Base-by-base conservation (phyloP, 805 yeast species). In the Debaryomyces hansenii region DNA sequence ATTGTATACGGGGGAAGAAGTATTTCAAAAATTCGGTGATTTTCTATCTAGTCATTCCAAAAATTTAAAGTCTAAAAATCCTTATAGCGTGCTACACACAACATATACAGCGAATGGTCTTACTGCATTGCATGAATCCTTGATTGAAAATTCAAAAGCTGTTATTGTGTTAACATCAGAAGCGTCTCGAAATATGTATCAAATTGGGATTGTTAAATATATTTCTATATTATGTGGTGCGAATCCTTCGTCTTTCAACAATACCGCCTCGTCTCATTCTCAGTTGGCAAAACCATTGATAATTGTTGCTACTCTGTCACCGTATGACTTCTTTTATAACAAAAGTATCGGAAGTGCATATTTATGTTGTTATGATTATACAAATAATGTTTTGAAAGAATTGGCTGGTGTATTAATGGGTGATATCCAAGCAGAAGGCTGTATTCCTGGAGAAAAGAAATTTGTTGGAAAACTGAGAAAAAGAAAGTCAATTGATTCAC, bases 341-440 rank as follows among this genome's bases (percentile, higher is more conserved):
- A 74, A 75, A 41, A 72, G 73, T 37, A 75, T 81, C 27, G 83
- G 82, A 1, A 74, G 81, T 40, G 74, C 82, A 1, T 82, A 82
- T 56, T 60, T 82, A 40, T 82, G 86, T 55, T 76, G 83, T 43
- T 82, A 78, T 56, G 87, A 82, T 60, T 82, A 80, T 57, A 80
- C 86, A 1, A 62, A 67, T 15, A 74, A 72, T 52, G 83, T 77
- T 2, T 62, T 82, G 37, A 67, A 72, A 27, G 73, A 79, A 45
- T 54, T 79, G 27, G 81, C 77, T 3, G 70, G 73, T 5, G 75
- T 80, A 2, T 57, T 82, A 41, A 77, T 82, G 75, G 87, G 87
- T 2, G 74, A 72, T 40, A 53, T 68, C n/a, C 62, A 62, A 12
- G 72, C 86, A 0, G 71, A 67, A 33, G 86, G 86, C 1, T 66